phyloP scores from a whole-genome alignment of 1,284 basidiomycete species.

The Pyrrhoderma noxium region DNA sequence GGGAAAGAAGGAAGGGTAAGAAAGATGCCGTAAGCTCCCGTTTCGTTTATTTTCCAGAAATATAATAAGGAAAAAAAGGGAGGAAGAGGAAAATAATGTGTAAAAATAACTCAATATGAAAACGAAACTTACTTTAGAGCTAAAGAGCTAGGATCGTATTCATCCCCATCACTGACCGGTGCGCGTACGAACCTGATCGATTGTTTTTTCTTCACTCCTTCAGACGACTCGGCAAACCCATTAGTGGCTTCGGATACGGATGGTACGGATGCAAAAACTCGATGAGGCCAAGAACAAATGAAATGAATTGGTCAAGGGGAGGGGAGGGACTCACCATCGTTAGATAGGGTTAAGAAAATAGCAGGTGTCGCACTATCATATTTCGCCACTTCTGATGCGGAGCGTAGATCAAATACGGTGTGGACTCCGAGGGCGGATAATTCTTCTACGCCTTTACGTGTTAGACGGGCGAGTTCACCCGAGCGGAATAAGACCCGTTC shows the following conservation, averaged over 20 bases:
- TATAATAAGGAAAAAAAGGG: too few species aligned
- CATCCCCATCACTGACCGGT: background rate
- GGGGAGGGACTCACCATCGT: too few species aligned
- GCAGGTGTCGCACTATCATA: slow-evolving; percentile 27
- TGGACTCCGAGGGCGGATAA: slow-evolving; percentile 31
- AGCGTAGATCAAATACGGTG: slow-evolving; percentile 37
- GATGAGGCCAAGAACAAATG: too few species aligned
- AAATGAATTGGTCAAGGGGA: too few species aligned
- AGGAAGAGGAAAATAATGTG: too few species aligned
- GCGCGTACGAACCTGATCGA: slow-evolving; percentile 24
- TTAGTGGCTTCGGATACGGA: too few species aligned
- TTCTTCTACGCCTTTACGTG: slow-evolving; percentile 46
- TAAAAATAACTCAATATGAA: too few species aligned
- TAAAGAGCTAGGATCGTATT: slow-evolving; percentile 23
- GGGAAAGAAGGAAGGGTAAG: background rate
- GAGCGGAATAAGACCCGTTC: slow-evolving; percentile 46
- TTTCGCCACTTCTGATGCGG: slow-evolving; percentile 30
- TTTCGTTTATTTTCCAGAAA: too few species aligned
- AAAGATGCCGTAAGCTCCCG: too few species aligned
- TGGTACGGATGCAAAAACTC: too few species aligned
- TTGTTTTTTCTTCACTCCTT: too few species aligned
- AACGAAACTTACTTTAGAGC: slow-evolving; percentile 22
- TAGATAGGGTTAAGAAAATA: slow-evolving; percentile 22
- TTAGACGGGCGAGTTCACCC: slow-evolving; percentile 61
- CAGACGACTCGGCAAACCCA: too few species aligned